Evolutionary conservation across 352 stramenopile genomes (phyloP).

Genomic region (Globisporangium yorkense): DNA sequence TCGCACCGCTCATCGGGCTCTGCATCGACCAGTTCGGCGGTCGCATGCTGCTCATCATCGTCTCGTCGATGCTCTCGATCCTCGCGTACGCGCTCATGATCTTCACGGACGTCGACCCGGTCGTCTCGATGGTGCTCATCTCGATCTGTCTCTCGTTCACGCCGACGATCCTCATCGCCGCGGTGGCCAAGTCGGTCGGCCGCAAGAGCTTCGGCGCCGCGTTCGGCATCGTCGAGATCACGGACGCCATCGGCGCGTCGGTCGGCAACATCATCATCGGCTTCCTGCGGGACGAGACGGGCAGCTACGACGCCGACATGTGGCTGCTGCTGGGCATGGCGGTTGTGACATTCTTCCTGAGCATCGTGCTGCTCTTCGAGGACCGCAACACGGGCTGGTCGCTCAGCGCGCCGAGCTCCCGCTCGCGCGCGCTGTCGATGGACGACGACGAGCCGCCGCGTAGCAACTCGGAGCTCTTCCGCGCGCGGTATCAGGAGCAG

Average conservation of each 20-base stretch:
- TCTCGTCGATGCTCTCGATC: slow-evolving; percentile 63
- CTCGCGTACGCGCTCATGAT: slow-evolving; percentile 82
- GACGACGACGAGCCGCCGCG: slow-evolving; percentile 51
- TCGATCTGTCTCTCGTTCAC: slow-evolving; percentile 84
- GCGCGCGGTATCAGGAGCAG: slow-evolving; percentile 19
- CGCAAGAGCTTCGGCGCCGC: slow-evolving; percentile 73
- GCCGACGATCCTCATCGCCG: slow-evolving; percentile 84
- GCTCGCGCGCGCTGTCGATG: slow-evolving; percentile 48
- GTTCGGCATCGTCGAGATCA: slow-evolving; percentile 87
- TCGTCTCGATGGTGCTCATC: slow-evolving; percentile 85
- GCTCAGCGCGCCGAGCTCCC: slow-evolving; percentile 46
- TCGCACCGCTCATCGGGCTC: slow-evolving; percentile 85
- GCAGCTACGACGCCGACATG: slow-evolving; percentile 81
- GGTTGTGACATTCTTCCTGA: slow-evolving; percentile 57
- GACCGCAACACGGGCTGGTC: slow-evolving; percentile 51
- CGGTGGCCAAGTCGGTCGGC: slow-evolving; percentile 74
- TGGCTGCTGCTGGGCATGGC: slow-evolving; percentile 76
- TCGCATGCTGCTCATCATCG: slow-evolving; percentile 75
- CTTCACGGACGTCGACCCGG: slow-evolving; percentile 69
- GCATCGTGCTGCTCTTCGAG: slow-evolving; percentile 56
- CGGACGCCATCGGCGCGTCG: slow-evolving; percentile 71
- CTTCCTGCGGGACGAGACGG: slow-evolving; percentile 74
- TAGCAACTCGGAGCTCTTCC: slow-evolving; percentile 33
- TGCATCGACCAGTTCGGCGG: slow-evolving; percentile 86
- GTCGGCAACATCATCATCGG: slow-evolving; percentile 84